A percentile compares a stretch with the other conserved stretches of the same genome.
These are phyloP conservation scores for Simmondsia chinensis DNA, from an alignment of 148 eudicot species.

Conservation along the genomic window DNA sequence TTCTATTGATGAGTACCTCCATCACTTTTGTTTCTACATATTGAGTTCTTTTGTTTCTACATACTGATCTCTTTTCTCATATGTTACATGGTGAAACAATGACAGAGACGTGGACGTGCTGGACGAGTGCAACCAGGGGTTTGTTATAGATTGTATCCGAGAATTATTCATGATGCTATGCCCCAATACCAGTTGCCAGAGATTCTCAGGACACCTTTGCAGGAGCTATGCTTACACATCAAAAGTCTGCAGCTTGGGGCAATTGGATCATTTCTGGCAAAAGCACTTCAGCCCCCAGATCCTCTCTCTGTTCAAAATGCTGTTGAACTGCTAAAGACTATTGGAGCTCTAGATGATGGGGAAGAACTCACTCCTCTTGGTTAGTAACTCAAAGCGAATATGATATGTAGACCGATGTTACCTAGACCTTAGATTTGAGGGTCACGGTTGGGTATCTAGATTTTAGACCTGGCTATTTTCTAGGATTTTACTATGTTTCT, in stretches of 20 bases:
- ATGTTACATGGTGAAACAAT: too few relatives aligned
- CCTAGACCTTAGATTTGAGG: too few relatives aligned
- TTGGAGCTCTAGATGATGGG: slow-evolving; percentile 82
- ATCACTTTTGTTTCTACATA: background rate
- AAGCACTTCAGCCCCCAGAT: slow-evolving; percentile 99
- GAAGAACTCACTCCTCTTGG: slow-evolving; percentile 98
- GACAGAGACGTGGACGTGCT: slow-evolving; percentile 95
- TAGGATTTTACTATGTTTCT: background rate
- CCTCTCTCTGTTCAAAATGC: slow-evolving; percentile 88
- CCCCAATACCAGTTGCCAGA: slow-evolving; percentile 93
- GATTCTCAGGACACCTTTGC: slow-evolving; percentile 93
- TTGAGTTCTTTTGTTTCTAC: background rate
- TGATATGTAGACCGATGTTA: too few relatives aligned
- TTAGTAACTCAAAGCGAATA: slow-evolving; percentile 11
- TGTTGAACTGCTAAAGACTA: slow-evolving; percentile 85
- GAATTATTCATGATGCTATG: slow-evolving; percentile 75
- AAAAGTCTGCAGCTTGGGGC: slow-evolving; percentile 83
- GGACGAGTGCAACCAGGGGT: slow-evolving; percentile 97
- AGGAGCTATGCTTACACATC: slow-evolving; percentile 85
- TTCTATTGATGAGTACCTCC: too few relatives aligned
- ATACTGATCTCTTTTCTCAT: too few relatives aligned
- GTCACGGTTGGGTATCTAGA: too few relatives aligned
- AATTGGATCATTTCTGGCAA: slow-evolving; percentile 66
- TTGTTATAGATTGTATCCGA: slow-evolving; percentile 88
- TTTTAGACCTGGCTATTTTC: too few relatives aligned